Percentiles rank a stretch among this genome's conserved stretches.
phyloP scores from a whole-genome alignment of 2,329 filamentous ascomycete genomes.

The Beauveria brongniartii region DNA sequence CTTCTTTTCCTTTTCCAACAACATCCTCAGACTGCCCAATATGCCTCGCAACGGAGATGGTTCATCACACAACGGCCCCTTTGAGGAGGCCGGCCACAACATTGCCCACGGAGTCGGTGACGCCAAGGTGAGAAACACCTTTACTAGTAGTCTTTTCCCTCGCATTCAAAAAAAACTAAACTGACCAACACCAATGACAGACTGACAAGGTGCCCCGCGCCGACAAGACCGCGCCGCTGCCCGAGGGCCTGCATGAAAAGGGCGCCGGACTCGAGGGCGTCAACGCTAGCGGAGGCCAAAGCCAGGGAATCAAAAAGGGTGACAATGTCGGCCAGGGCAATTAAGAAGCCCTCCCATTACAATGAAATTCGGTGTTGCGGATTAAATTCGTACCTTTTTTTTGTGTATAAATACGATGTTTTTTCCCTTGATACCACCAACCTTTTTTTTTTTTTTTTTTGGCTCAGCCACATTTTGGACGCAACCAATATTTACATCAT shows the following conservation, averaged over 20 bases:
- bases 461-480: too few species aligned
- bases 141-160: not conserved
- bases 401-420: too few species aligned
- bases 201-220: slow-evolving; percentile 34
- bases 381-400: not conserved
- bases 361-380: not conserved
- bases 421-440: too few species aligned
- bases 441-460: too few species aligned
- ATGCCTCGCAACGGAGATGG: slow-evolving; percentile 46
- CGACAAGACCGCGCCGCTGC: slow-evolving; percentile 41
- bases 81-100: slow-evolving; percentile 31
- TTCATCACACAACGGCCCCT: slow-evolving; percentile 37
- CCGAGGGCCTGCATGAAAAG: slow-evolving; percentile 32
- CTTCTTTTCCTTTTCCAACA: not conserved
- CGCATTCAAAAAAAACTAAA: not conserved
- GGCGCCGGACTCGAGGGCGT: slow-evolving; percentile 32
- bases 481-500: too few species aligned
- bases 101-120: slow-evolving; percentile 37
- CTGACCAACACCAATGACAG: slow-evolving; percentile 13
- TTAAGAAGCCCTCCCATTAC: too few species aligned
- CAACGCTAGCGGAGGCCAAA: slow-evolving; percentile 36
- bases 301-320: slow-evolving; percentile 34
- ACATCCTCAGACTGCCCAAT: slow-evolving; percentile 15
- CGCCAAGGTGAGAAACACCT: slow-evolving; percentile 25
- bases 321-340: slow-evolving; percentile 33